phyloP scores from a whole-genome alignment of 2,329 filamentous ascomycete genomes.

The Botrytis cinerea region DNA sequence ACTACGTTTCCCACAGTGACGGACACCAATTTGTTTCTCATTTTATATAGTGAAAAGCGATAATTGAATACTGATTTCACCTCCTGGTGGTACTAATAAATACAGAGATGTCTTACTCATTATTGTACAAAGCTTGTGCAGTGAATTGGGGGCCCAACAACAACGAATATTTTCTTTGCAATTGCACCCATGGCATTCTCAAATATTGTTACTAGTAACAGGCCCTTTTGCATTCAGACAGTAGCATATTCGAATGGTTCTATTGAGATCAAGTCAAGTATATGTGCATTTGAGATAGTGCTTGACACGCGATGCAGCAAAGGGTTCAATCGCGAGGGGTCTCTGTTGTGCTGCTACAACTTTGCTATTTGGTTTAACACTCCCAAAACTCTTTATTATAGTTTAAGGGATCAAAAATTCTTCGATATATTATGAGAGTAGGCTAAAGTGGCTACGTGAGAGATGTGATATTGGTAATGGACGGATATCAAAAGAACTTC shows the following conservation, averaged over 20 bases:
- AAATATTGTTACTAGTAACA: too few relatives aligned
- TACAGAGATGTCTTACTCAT: background rate
- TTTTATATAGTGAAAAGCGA: background rate
- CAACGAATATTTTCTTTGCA: background rate
- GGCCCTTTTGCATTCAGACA: too few relatives aligned
- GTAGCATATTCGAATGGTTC: background rate
- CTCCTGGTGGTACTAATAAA: background rate
- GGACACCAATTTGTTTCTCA: background rate
- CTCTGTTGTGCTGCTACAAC: background rate
- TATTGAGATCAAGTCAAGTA: background rate
- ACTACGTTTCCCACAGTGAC: background rate
- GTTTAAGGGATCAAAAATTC: too few relatives aligned
- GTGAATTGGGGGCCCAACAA: background rate
- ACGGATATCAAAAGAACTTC: background rate
- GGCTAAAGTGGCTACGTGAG: background rate
- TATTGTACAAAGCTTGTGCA: background rate
- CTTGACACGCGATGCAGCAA: background rate
- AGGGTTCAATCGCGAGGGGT: background rate
- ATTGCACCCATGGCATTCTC: background rate
- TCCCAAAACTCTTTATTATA: too few relatives aligned
- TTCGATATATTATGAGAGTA: background rate
- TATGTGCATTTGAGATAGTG: background rate
- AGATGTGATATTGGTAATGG: background rate
- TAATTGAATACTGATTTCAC: fast-evolving
- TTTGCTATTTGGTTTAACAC: background rate